phyloP scores from a whole-genome alignment of 768 basidiomycete species.

The Naganishia antarctica region DNA sequence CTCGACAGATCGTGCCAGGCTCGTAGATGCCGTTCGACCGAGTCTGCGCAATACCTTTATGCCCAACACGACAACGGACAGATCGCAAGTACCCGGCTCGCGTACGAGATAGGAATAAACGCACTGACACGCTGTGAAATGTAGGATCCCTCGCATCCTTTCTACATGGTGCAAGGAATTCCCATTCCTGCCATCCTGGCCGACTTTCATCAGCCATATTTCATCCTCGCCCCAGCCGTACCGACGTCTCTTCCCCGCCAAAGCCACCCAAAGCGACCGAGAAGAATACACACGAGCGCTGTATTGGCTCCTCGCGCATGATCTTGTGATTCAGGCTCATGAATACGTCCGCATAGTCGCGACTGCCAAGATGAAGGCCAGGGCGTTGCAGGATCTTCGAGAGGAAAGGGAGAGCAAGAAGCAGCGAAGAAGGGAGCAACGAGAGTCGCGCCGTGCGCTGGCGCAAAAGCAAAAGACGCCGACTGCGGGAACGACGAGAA shows the following conservation, averaged over 20 bases:
- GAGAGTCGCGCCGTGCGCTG: neutral
- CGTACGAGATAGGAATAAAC: conserved; percentile 47
- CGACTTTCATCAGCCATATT: conserved; percentile 67
- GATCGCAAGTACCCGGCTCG: conserved; percentile 48
- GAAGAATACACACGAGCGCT: conserved; percentile 74
- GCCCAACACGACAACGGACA: conserved; percentile 51
- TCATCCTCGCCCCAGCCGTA: conserved; percentile 66
- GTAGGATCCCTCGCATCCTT: conserved; percentile 55
- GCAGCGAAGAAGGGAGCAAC: conserved; percentile 26
- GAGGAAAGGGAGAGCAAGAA: conserved; percentile 31
- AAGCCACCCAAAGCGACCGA: conserved; percentile 57
- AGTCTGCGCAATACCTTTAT: conserved; percentile 76
- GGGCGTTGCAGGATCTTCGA: conserved; percentile 53
- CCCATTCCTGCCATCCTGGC: conserved; percentile 31
- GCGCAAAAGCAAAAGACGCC: conserved; percentile 15
- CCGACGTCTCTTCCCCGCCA: conserved; percentile 64
- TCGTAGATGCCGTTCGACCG: conserved; percentile 77
- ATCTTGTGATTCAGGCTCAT: conserved; percentile 77
- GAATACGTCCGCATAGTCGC: conserved; percentile 79
- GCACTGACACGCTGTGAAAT: neutral
- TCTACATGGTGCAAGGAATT: conserved; percentile 29
- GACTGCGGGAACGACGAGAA: neutral
- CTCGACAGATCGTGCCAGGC: conserved; percentile 78
- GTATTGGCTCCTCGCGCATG: conserved; percentile 82
- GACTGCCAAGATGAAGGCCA: conserved; percentile 66